Evolutionary conservation across 2,329 filamentous ascomycete species (phyloP).

Genomic region (Pyrenophora graminea): DNA sequence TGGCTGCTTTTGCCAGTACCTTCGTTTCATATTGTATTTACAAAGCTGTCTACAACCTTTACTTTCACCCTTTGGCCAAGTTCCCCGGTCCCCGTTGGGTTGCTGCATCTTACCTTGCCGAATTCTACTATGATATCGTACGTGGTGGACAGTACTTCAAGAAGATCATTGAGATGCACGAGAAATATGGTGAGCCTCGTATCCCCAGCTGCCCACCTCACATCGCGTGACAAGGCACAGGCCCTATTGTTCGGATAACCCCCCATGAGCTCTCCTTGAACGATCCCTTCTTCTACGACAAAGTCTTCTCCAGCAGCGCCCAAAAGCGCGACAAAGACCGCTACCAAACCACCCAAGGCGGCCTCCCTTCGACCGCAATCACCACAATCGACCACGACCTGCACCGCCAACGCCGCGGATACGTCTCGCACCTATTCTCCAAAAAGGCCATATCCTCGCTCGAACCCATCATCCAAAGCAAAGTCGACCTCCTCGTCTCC

Average conservation of each 20-base stretch:
- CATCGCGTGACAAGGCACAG: slow-evolving; percentile 1
- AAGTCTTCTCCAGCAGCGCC: neutral
- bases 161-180: slow-evolving; percentile 41
- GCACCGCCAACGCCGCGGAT: slow-evolving; percentile 28
- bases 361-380: neutral
- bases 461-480: slow-evolving; percentile 24
- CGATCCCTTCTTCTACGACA: slow-evolving; percentile 11
- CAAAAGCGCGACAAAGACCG: slow-evolving; percentile 4
- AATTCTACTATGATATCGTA: slow-evolving; percentile 19
- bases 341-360: neutral
- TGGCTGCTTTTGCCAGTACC: slow-evolving; percentile 11
- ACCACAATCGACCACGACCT: slow-evolving; percentile 22
- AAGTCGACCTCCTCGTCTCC: slow-evolving; percentile 9
- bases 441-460: slow-evolving; percentile 20
- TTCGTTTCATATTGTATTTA: slow-evolving; percentile 15
- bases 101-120: slow-evolving; percentile 19
- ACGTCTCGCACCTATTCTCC: slow-evolving; percentile 35
- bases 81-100: slow-evolving; percentile 48
- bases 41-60: slow-evolving; percentile 40
- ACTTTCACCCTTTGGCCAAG: slow-evolving; percentile 49
- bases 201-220: neutral
- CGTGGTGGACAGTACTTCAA: slow-evolving; percentile 30
- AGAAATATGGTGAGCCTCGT: slow-evolving; percentile 14
- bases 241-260: slow-evolving; percentile 17
- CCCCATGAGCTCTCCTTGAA: slow-evolving; percentile 15